phyloP scores from a whole-genome alignment of 805 yeast species.

The Candida ovalis region DNA sequence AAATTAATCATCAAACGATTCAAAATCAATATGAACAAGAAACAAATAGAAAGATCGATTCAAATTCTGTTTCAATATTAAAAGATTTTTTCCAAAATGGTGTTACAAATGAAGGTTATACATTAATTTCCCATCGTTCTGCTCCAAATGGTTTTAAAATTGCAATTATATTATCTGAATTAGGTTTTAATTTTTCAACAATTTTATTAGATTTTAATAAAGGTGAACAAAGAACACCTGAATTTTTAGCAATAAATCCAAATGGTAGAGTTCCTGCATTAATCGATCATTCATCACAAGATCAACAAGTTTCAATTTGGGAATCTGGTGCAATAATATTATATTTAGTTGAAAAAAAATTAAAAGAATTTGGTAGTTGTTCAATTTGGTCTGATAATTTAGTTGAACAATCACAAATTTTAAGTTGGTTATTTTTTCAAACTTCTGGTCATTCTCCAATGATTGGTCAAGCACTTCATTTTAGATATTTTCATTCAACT shows the following conservation, averaged over 20 bases:
- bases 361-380: slow-evolving; percentile 62
- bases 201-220: slow-evolving; percentile 80
- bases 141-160: slow-evolving; percentile 97
- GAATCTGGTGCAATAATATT: slow-evolving; percentile 90
- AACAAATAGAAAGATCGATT: slow-evolving; percentile 38
- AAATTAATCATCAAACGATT: slow-evolving; percentile 35
- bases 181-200: slow-evolving; percentile 74
- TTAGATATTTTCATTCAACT: slow-evolving; percentile 83
- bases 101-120: slow-evolving; percentile 74
- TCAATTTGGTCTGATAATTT: slow-evolving; percentile 77
- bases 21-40: slow-evolving; percentile 43
- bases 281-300: slow-evolving; percentile 70
- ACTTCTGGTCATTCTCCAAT: slow-evolving; percentile 98
- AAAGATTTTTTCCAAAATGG: slow-evolving; percentile 60
- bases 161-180: slow-evolving; percentile 82
- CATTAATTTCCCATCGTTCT: slow-evolving; percentile 76
- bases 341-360: slow-evolving; percentile 69
- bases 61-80: slow-evolving; percentile 53
- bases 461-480: slow-evolving; percentile 96
- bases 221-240: slow-evolving; percentile 92
- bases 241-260: slow-evolving; percentile 89
- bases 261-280: slow-evolving; percentile 95
- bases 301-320: slow-evolving; percentile 80
- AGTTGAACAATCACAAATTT: slow-evolving; percentile 77
- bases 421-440: slow-evolving; percentile 90